Base-by-base conservation (phyloP, 1,284 basidiomycete genomes). In the Ustilago tritici region DNA sequence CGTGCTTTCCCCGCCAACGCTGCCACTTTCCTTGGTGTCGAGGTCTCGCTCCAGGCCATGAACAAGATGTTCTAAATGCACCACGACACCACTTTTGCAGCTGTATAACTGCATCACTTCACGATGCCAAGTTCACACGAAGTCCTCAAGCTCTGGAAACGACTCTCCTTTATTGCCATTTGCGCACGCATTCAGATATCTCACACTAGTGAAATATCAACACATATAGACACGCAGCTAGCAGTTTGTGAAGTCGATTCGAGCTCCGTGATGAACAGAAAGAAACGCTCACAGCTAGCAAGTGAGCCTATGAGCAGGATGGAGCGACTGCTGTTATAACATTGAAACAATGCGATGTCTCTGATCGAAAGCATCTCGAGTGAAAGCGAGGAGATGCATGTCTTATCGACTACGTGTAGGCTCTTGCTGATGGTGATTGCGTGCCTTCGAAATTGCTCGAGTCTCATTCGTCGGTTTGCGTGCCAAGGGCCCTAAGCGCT, bases 21-120 rank as follows among this genome's bases (percentile, higher is more conserved):
- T 57, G 95, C 94, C n/a, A 95, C 94, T 61, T 96, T 96, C 88
- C 90, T 94, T 61, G 93, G 93, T 60, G 93, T 94, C 19, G 93
- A 94, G 84, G 90, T 91, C 38, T 93, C 92, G 65, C 89, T 92
- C 85, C 91, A 92, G 85, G 52, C 91, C 19, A 88, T 94, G 88
- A 91, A 94, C 86, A 87, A 87, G 70, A 78, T 91, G 14, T 91
- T 92, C 82, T 78, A 68, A 68, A 31, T 10, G 32, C n/a, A 40
- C 19, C 19, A 7, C 14, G 3, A 9, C 9, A 11, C 15, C 12
- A 46, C 12, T 31, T 41, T 31, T 15, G 23, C 6, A 31, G 55
- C 36, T 43, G 23, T 36, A 46, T 8, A 8, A 46, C 3, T 7
- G n/a, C 43, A 19, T 17, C 15, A 3, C 19, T 17, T n/a, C 6